Base-by-base conservation (phyloP, 441 rosid genomes). In the California macrophylla region DNA sequence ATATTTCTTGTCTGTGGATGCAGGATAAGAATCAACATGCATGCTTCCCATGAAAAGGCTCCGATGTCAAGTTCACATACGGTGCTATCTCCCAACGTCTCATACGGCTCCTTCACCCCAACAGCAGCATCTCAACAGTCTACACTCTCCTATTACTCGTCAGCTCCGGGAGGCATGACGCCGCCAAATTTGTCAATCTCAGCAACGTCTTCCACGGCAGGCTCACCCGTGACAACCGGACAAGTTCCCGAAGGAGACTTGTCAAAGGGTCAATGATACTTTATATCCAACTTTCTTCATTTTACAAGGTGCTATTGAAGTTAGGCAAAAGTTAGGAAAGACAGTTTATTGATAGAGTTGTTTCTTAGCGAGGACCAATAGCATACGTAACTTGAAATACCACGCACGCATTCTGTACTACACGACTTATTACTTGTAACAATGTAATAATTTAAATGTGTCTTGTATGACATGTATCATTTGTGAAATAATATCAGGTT, bases 11-110 rank as follows among this genome's bases (percentile, higher is more conserved):
- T 25, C 15, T 56, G 26, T 23, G 23, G 70, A 71, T 81, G 83
- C 90, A 89, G 94, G 83, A 93, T 90, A 71, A 89, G 81, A 78
- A 77, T 93, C 16, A 89, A 93, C 79, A 93, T 88, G 98, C 77
- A 89, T 72, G 84, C 92, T 7, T 78, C 89, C 52, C 90, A 85
- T 42, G 90, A 79, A 30, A 89, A 84, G 75, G 56, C 73, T 75
- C 70, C 82, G 2, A 75, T 66, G 32, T 73, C 83, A 63, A 75
- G 71, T 66, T 76, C 81, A 6, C 29, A 50, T 4, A 50, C 52
- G 2, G 61, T 66, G 29, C 79, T 81, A 15, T 80, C 77, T 23
- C 67, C 72, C 21, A 65, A 6, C 6, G 81, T 64, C 20, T 75
- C 81, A 4, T 78, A 75, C 56, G 81, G 61, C 20, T 75, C 81